phyloP scores from a whole-genome alignment of 2,329 filamentous ascomycete genomes.

The Rhexocercosporidium sp. region DNA sequence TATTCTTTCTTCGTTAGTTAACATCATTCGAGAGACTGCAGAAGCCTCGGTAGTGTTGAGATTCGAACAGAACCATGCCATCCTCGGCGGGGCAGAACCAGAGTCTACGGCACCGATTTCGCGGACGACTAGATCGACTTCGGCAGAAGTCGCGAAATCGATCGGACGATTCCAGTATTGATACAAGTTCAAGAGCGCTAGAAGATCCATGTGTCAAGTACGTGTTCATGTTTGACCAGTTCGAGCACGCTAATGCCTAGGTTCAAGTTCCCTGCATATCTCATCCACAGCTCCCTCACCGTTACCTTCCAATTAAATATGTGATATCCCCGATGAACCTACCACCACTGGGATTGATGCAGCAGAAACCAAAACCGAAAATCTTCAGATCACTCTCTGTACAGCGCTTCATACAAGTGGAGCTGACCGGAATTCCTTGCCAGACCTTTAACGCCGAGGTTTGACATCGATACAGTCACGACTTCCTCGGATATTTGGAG shows the following conservation, averaged over 20 bases:
- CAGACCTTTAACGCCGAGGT: conserved; percentile 1
- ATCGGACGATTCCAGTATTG: background rate
- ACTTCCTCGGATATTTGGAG: conserved; percentile 13
- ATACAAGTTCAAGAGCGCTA: background rate
- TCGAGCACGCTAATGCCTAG: conserved; percentile 8
- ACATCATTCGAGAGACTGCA: background rate
- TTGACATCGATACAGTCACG: conserved; percentile 11
- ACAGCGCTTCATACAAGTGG: conserved; percentile 8
- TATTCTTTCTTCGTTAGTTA: background rate
- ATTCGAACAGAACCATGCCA: conserved; percentile 1
- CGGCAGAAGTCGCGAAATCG: background rate
- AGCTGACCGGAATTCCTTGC: conserved; percentile 9
- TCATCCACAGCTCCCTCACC: conserved; percentile 8
- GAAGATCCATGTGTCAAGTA: conserved; percentile 4
- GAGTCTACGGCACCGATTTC: conserved; percentile 1
- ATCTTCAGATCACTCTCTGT: conserved; percentile 10
- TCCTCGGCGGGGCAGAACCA: background rate
- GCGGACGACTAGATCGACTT: background rate
- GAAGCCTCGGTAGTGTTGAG: background rate
- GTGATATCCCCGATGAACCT: conserved; percentile 2
- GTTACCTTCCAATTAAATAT: background rate
- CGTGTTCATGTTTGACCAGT: conserved; percentile 7
- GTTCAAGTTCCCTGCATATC: conserved; percentile 10
- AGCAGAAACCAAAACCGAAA: conserved; percentile 3
- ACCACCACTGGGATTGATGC: conserved; percentile 6